Evolutionary conservation across 1,284 basidiomycete genomes (phyloP).

Genomic region (Cryptococcus sp.): DNA sequence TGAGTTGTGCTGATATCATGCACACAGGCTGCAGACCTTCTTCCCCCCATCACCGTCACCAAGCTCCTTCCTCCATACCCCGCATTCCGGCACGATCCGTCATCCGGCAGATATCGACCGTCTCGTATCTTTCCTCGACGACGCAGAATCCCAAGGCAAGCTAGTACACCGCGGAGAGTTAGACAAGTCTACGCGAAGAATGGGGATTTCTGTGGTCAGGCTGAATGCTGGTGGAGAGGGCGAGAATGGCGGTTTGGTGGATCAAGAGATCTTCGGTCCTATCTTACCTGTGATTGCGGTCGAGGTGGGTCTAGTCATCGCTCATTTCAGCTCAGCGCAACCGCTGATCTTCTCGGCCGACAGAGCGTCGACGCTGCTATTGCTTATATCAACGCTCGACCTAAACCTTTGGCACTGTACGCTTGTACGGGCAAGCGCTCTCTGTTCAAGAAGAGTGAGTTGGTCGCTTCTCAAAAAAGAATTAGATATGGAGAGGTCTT

Average conservation of each 20-base stretch:
- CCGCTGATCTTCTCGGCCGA: background rate
- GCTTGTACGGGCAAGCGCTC: conserved; percentile 44
- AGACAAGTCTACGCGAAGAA: conserved; percentile 57
- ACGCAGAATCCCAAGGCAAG: conserved; percentile 63
- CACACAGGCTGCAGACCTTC: conserved; percentile 37
- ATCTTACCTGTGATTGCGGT: conserved; percentile 76
- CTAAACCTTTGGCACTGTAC: conserved; percentile 48
- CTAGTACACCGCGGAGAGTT: conserved; percentile 69
- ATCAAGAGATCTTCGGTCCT: conserved; percentile 73
- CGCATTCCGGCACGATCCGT: conserved; percentile 59
- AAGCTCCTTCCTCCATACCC: conserved; percentile 52
- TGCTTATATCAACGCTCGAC: conserved; percentile 62
- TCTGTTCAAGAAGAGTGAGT: conserved; percentile 42
- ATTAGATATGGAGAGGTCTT: background rate
- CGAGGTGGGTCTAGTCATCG: conserved; percentile 48
- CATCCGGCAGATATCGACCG: conserved; percentile 63
- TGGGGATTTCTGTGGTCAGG: conserved; percentile 57
- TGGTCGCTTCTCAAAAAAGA: too few species aligned
- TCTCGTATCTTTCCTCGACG: conserved; percentile 64
- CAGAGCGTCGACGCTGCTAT: conserved; percentile 70
- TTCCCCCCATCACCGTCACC: conserved; percentile 53
- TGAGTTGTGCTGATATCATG: background rate
- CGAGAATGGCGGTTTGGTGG: conserved; percentile 66
- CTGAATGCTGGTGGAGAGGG: conserved; percentile 59
- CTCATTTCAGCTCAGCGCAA: too few species aligned